phyloP scores from a whole-genome alignment of 306 rosid species.

The Nissolia schottii region DNA sequence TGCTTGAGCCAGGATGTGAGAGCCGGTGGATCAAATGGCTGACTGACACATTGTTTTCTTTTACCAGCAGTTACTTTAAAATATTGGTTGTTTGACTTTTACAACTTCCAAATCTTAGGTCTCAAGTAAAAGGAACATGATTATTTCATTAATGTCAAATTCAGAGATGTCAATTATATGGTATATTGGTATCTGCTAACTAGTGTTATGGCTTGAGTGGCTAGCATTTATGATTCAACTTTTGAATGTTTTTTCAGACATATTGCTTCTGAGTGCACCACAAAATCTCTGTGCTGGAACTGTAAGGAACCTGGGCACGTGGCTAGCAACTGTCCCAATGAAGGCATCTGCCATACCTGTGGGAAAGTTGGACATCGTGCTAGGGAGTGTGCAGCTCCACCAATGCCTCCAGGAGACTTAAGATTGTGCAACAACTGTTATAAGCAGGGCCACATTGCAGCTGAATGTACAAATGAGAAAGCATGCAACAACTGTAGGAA shows the following conservation, averaged over 20 bases:
- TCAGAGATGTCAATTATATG: neutral
- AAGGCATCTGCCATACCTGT: constrained; percentile 97
- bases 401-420: constrained; percentile 85
- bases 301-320: constrained; percentile 97
- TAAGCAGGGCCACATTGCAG: constrained; percentile 97
- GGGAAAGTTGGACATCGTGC: constrained; percentile 97
- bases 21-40: neutral
- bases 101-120: neutral
- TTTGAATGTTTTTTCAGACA: constrained; percentile 52
- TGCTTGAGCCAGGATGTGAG: neutral
- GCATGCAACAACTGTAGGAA: constrained; percentile 99
- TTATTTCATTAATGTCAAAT: neutral
- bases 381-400: constrained; percentile 83
- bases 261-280: constrained; percentile 93
- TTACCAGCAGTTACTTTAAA: neutral
- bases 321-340: constrained; percentile 90
- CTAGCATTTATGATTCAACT: neutral
- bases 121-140: neutral
- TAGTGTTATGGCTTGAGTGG: neutral
- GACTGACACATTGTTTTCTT: neutral
- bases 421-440: constrained; percentile 98
- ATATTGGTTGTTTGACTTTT: neutral
- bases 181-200: neutral
- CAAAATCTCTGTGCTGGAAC: constrained; percentile 95
- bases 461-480: constrained; percentile 90